Conservation (phyloP, 2,329 filamentous ascomycete species). For the Samsoniella hepiali region DNA sequence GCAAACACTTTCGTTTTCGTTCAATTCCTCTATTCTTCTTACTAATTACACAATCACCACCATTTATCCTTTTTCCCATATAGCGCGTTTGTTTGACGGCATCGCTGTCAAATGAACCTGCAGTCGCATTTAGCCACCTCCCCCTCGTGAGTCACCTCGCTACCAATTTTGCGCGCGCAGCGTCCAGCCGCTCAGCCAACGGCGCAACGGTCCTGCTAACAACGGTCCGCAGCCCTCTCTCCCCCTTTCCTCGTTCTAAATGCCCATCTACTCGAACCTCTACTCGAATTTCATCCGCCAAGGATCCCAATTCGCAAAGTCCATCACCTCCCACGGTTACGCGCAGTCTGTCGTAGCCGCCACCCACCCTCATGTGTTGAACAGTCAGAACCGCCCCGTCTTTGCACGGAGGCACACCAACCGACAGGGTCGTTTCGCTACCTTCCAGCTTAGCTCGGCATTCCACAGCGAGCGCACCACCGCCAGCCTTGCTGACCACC, state of each 20-base stretch:
- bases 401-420: conserved; percentile 58
- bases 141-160: conserved; percentile 12
- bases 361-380: conserved; percentile 74
- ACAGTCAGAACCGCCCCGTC: conserved; percentile 65
- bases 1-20: conserved; percentile 19
- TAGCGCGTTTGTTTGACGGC: conserved; percentile 91
- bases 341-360: conserved; percentile 96
- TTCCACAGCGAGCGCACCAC: conserved; percentile 62
- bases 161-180: background rate
- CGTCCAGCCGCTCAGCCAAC: background rate
- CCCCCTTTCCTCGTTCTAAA: conserved; percentile 73
- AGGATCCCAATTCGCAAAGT: conserved; percentile 81
- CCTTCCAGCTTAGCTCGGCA: conserved; percentile 68
- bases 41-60: conserved; percentile 22
- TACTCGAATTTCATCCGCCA: conserved; percentile 88
- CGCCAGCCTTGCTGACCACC: conserved; percentile 53
- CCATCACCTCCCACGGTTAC: conserved; percentile 95
- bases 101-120: conserved; percentile 98
- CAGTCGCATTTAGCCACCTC: conserved; percentile 46
- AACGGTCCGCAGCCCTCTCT: conserved; percentile 36
- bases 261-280: conserved; percentile 71
- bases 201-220: conserved; percentile 15
- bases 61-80: conserved; percentile 26
- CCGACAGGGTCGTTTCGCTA: conserved; percentile 51
- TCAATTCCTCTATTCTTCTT: conserved; percentile 20